Percentiles rank a stretch among this genome's conserved stretches.
Conservation (phyloP, 352 stramenopile species). For the Thalassiosira mediterranea region DNA sequence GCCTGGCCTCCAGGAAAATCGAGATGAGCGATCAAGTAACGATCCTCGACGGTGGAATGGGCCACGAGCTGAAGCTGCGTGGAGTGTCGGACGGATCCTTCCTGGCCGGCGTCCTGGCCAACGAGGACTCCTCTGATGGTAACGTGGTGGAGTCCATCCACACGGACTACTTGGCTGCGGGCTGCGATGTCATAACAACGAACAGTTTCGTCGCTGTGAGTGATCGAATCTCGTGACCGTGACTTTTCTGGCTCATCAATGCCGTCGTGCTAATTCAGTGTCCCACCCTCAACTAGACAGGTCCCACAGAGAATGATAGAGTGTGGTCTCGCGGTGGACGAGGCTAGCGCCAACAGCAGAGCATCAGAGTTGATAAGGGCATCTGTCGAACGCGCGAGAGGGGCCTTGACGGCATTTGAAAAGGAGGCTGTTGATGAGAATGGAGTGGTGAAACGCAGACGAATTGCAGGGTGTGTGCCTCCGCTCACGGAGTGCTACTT, state of each 20-base stretch:
- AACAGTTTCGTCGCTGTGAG: slow-evolving; percentile 54
- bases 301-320: slow-evolving; percentile 39
- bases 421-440: neutral
- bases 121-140: slow-evolving; percentile 21
- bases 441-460: neutral
- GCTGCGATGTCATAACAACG: slow-evolving; percentile 56
- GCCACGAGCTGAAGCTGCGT: slow-evolving; percentile 47
- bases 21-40: too few species aligned
- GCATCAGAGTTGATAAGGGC: slow-evolving; percentile 37
- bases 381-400: slow-evolving; percentile 42
- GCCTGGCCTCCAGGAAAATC: too few species aligned
- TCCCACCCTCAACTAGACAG: slow-evolving; percentile 9
- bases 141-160: slow-evolving; percentile 41
- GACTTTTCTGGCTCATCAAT: neutral
- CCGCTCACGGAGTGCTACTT: slow-evolving; percentile 58
- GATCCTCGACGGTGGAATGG: slow-evolving; percentile 48
- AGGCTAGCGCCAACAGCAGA: slow-evolving; percentile 8
- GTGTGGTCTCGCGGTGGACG: slow-evolving; percentile 30
- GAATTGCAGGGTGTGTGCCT: slow-evolving; percentile 46
- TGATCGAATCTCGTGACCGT: neutral
- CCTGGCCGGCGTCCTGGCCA: slow-evolving; percentile 42
- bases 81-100: slow-evolving; percentile 52
- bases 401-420: slow-evolving; percentile 20
- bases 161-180: slow-evolving; percentile 36
- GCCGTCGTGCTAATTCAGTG: too few species aligned